These are phyloP conservation scores for Blastocystis sp. DNA, from an alignment of 352 stramenopile species.

Conservation along the genomic window DNA sequence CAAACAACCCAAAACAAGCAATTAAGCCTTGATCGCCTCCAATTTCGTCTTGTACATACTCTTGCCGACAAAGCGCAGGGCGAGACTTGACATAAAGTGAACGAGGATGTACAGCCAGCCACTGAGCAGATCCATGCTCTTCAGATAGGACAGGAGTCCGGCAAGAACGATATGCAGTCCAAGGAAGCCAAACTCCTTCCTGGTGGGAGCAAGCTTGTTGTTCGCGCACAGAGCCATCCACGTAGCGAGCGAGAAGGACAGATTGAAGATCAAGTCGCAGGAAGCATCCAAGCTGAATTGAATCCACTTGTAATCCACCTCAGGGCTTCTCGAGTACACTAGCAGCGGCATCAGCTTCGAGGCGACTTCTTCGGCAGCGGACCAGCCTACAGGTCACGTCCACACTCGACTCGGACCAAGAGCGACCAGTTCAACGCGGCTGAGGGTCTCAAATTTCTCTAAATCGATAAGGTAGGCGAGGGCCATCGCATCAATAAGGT, in stretches of 20 bases:
- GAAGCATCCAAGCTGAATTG: slow-evolving; percentile 31
- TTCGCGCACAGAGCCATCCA: slow-evolving; percentile 24
- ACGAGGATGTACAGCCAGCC: slow-evolving; percentile 21
- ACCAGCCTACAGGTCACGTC: not conserved
- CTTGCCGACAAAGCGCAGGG: not conserved
- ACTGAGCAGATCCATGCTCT: not conserved
- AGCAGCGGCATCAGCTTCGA: slow-evolving; percentile 10
- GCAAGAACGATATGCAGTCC: slow-evolving; percentile 8
- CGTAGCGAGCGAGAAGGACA: not conserved
- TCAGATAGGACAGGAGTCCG: slow-evolving; percentile 21
- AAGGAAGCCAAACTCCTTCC: not conserved
- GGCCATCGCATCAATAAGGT: slow-evolving; percentile 25
- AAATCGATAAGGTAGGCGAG: slow-evolving; percentile 29
- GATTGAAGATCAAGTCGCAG: slow-evolving; percentile 16
- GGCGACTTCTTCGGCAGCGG: not conserved
- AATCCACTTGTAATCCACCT: slow-evolving; percentile 46
- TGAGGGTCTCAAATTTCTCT: slow-evolving; percentile 29
- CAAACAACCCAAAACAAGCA: not conserved
- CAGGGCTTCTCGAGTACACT: slow-evolving; percentile 9
- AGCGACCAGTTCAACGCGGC: slow-evolving; percentile 16
- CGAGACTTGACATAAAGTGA: not conserved
- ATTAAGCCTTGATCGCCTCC: slow-evolving; percentile 34
- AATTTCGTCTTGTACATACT: slow-evolving; percentile 5
- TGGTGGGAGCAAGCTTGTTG: slow-evolving; percentile 9
- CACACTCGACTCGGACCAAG: not conserved